phyloP scores from a whole-genome alignment of 768 basidiomycete genomes.

The Hypsizygus marmoreus region DNA sequence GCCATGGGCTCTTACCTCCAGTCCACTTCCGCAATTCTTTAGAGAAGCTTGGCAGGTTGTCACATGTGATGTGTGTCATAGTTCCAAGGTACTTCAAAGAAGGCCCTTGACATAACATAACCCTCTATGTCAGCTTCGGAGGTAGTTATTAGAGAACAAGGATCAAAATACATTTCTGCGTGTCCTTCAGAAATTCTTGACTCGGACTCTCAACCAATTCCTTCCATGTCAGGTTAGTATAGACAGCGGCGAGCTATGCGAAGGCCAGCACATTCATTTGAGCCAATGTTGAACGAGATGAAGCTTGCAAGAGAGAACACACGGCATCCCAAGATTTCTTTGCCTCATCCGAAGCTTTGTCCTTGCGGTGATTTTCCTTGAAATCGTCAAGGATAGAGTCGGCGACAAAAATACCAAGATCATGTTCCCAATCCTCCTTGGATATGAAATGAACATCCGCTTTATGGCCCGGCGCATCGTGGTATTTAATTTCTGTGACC shows the following conservation, averaged over 20 bases:
- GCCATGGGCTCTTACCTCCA: conserved; percentile 8
- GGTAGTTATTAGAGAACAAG: too few relatives aligned
- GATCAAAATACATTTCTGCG: too few relatives aligned
- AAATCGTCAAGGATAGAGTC: background rate
- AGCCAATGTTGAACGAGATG: background rate
- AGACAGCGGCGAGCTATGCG: background rate
- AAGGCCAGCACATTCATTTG: background rate
- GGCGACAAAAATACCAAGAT: background rate
- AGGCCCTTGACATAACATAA: too few relatives aligned
- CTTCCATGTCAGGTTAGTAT: too few relatives aligned
- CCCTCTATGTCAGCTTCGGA: too few relatives aligned
- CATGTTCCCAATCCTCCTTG: background rate
- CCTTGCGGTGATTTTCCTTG: too few relatives aligned
- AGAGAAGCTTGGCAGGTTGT: background rate
- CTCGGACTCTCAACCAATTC: too few relatives aligned
- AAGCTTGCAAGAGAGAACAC: background rate
- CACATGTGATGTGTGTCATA: background rate
- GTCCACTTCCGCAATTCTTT: background rate
- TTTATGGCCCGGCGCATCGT: background rate
- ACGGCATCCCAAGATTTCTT: background rate
- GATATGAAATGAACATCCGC: background rate
- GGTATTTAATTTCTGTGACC: background rate
- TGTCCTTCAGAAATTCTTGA: too few relatives aligned
- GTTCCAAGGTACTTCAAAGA: background rate
- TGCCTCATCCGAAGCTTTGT: background rate